A percentile compares a stretch with the other conserved stretches of the same genome.
Evolutionary conservation across 768 basidiomycete genomes (phyloP).

Genomic region (Nidularia sp.): DNA sequence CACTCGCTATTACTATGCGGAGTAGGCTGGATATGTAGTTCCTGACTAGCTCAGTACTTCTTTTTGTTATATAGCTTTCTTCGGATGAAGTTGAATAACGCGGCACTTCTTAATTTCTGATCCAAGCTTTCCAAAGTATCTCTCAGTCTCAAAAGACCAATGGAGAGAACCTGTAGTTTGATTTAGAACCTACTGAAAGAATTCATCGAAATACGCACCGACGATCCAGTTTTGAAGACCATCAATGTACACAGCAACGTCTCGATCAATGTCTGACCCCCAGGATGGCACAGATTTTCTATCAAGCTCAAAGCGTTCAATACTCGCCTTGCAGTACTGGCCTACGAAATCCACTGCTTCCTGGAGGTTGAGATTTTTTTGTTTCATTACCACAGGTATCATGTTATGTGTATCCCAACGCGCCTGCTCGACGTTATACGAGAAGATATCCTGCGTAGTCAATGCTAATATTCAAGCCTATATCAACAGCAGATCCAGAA

Average conservation of each 20-base stretch:
- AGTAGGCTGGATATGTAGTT: too few relatives aligned
- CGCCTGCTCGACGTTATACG: slow-evolving; percentile 72
- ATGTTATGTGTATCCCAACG: slow-evolving; percentile 70
- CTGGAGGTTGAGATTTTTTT: slow-evolving; percentile 54
- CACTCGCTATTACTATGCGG: too few relatives aligned
- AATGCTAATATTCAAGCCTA: slow-evolving; percentile 10
- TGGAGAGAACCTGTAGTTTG: slow-evolving; percentile 40
- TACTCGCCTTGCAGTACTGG: slow-evolving; percentile 51
- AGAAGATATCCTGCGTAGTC: slow-evolving; percentile 58
- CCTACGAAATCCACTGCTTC: slow-evolving; percentile 63
- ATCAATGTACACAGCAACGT: slow-evolving; percentile 49
- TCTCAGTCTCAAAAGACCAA: slow-evolving; percentile 61
- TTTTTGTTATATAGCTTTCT: background rate
- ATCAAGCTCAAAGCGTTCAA: slow-evolving; percentile 49
- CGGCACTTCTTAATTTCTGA: slow-evolving; percentile 40
- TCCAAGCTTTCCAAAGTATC: slow-evolving; percentile 59
- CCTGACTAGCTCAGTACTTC: too few relatives aligned
- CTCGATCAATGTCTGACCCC: slow-evolving; percentile 51
- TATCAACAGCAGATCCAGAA: slow-evolving; percentile 6
- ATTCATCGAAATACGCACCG: slow-evolving; percentile 4
- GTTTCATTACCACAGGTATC: slow-evolving; percentile 63
- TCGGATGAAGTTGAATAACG: slow-evolving; percentile 40
- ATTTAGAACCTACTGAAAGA: background rate
- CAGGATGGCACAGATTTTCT: slow-evolving; percentile 48
- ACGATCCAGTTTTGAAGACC: slow-evolving; percentile 65